Conservation (phyloP, 2,329 filamentous ascomycete species). For the Phyllosticta capitalensis region DNA sequence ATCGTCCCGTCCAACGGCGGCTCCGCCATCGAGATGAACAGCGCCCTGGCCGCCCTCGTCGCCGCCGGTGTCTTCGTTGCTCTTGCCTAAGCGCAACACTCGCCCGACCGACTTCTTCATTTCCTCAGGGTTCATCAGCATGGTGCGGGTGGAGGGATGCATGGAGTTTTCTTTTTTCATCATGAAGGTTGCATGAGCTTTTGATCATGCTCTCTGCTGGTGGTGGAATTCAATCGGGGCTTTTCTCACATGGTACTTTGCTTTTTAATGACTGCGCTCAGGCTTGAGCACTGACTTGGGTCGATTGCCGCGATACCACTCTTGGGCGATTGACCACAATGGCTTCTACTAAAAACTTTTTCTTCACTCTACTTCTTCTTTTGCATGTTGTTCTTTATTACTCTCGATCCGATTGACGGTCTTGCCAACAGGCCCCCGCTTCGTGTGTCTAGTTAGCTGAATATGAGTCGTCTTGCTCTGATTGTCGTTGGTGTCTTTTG, state of each 20-base stretch:
- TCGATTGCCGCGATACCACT: neutral
- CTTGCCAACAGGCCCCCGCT: neutral
- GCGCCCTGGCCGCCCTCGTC: slow-evolving; percentile 9
- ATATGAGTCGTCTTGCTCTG: neutral
- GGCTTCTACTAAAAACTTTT: neutral
- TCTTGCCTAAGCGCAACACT: neutral
- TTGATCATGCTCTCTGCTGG: neutral
- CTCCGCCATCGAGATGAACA: neutral
- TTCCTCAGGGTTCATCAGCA: neutral
- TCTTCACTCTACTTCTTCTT: neutral
- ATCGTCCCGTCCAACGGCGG: slow-evolving; percentile 3
- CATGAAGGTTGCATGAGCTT: neutral
- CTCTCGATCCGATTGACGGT: neutral
- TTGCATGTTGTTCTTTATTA: neutral
- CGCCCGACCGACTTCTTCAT: neutral
- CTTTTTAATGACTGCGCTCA: neutral
- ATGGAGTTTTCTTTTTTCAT: neutral
- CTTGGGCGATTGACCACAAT: neutral
- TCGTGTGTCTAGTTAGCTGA: neutral
- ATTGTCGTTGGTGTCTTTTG: no score
- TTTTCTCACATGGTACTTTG: neutral
- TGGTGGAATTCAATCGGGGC: neutral
- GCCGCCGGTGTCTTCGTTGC: slow-evolving; percentile 10
- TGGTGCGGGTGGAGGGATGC: neutral
- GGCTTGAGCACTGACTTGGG: neutral